Percentiles rank a stretch among this genome's conserved stretches.
Evolutionary conservation across 441 rosid genomes (phyloP).

Genomic region (Hura crepitans): DNA sequence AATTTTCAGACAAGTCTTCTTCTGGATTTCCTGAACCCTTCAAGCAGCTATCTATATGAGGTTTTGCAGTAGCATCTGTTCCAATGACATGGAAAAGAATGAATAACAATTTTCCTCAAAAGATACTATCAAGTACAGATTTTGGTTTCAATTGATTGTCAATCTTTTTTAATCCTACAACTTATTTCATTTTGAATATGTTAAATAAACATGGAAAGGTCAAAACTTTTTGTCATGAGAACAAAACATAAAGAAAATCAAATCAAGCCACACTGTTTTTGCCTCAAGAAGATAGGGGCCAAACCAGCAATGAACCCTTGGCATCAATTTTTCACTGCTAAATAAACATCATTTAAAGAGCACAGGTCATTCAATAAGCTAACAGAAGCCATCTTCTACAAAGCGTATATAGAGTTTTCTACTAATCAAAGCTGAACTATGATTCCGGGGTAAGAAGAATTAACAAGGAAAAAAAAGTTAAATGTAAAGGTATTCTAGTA

Average conservation of each 20-base stretch:
- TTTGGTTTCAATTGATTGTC: background rate
- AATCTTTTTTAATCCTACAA: background rate
- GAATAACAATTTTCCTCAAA: background rate
- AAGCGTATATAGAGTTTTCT: background rate
- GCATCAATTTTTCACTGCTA: background rate
- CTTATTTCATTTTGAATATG: background rate
- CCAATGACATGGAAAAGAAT: conserved; percentile 15
- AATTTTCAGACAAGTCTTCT: conserved; percentile 23
- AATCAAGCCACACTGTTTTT: background rate
- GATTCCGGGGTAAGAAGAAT: background rate
- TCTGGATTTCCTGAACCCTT: conserved; percentile 28
- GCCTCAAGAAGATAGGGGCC: background rate
- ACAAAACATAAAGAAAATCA: conserved; percentile 1
- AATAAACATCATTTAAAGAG: background rate
- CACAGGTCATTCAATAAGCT: too few relatives aligned
- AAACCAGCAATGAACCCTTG: background rate
- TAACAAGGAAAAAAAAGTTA: too few relatives aligned
- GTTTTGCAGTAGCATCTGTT: conserved; percentile 40
- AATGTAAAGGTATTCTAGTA: background rate
- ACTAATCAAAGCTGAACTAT: background rate
- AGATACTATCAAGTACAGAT: background rate
- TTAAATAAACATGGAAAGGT: background rate
- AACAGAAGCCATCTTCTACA: background rate
- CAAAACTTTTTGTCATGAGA: background rate
- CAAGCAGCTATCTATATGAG: conserved; percentile 30